phyloP scores from a whole-genome alignment of 2,329 filamentous ascomycete genomes.

The Pseudocercospora pini-densiflorae region DNA sequence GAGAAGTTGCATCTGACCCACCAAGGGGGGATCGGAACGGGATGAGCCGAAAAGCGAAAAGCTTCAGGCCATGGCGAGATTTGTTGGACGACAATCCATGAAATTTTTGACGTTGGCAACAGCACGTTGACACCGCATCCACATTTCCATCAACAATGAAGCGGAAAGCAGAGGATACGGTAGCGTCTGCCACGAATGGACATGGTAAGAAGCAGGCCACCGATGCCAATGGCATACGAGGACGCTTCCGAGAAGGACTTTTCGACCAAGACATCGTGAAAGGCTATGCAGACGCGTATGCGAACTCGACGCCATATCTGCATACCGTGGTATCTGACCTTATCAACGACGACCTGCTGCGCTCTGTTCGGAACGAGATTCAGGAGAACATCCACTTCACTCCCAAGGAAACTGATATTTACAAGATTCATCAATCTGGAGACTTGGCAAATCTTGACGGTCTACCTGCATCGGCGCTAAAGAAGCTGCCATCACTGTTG shows the following conservation, averaged over 20 bases:
- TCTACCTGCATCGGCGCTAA: conserved; percentile 81
- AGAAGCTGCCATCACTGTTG: conserved; percentile 86
- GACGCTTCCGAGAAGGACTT: conserved; percentile 68
- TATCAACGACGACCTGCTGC: conserved; percentile 80
- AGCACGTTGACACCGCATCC: background rate
- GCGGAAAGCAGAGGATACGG: conserved; percentile 47
- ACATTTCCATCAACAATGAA: conserved; percentile 41
- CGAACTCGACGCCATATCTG: conserved; percentile 75
- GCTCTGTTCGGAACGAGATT: conserved; percentile 86
- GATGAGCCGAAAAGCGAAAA: background rate
- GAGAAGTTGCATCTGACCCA: too few species aligned
- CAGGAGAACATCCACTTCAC: conserved; percentile 91
- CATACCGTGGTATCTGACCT: conserved; percentile 86
- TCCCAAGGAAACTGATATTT: conserved; percentile 98
- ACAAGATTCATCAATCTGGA: conserved; percentile 98
- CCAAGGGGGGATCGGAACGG: background rate
- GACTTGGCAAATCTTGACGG: conserved; percentile 97
- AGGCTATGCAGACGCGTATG: conserved; percentile 66
- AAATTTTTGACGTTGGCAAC: background rate
- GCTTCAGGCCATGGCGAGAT: background rate
- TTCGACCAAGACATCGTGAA: conserved; percentile 65
- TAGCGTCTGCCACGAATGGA: conserved; percentile 38
- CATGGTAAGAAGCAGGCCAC: conserved; percentile 47
- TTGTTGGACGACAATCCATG: background rate
- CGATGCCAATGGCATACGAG: conserved; percentile 48